Evolutionary conservation across 2,329 filamentous ascomycete species (phyloP), one percentile per base, ranked within the genome.

Genomic region (Phoma herbarum): DNA sequence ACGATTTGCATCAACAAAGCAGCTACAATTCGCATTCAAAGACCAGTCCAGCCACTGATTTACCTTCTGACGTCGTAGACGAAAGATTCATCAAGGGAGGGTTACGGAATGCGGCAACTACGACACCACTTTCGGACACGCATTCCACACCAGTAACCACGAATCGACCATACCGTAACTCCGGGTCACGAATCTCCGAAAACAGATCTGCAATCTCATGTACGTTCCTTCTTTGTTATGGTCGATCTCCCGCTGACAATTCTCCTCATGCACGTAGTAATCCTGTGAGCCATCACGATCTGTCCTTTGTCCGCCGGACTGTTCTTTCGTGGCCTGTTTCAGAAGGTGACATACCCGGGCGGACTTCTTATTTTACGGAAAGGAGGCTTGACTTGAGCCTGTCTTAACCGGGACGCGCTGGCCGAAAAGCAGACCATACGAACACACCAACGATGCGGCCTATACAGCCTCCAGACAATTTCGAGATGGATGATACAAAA

Each of bases 141-240:
- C 62, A 31, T 64, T 55, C 57, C 50, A 54, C 43, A 51, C 56
- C 59, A 61, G 45, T 51, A 54, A 51, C 51, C 52, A 33, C 47
- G 52, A 52, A n/a, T 53, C 20, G 31, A 52, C 37, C 31, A 23
- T 51, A 49, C 60, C 62, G 59, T 33, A 10, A 10, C 10, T 12
- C 44, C 53, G 62, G 52, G 56, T 39, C 23, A 16, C 47, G 25
- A 54, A 26, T 20, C 50, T 56, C 64, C 57, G 62, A 61, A 64
- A 65, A 43, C 59, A 62, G 62, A 54, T 56, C 47, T 60, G 59
- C 47, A 66, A 68, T 68, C 47, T 65, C 57, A 63, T 37, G 46
- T 60, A 65, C 65, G 64, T 69, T 51, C 60, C 57, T 69, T 62
- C 66, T 68, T 72, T 74, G 64, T 73, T 69, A 45, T 64, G 60